A percentile compares a stretch with the other conserved stretches of the same genome.
Evolutionary conservation across 306 rosid genomes (phyloP).

Genomic region (Gastrolobium villosum): DNA sequence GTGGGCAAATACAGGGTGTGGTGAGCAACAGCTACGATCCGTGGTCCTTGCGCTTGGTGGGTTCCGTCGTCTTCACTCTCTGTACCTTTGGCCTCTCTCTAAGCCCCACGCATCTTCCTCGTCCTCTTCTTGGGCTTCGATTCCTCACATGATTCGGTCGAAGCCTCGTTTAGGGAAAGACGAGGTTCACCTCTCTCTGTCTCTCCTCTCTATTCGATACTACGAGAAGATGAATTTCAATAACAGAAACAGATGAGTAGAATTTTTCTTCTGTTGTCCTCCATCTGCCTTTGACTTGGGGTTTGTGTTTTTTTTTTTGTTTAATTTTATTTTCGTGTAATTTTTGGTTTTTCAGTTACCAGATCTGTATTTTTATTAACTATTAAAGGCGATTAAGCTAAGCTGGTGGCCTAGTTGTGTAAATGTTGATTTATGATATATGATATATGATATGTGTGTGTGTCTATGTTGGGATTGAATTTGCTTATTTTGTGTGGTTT

Average conservation of each 20-base stretch:
- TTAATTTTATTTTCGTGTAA: background rate
- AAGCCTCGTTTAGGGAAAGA: conserved; percentile 76
- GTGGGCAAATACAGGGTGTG: conserved; percentile 74
- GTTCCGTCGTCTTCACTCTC: conserved; percentile 76
- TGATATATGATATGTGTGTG: background rate
- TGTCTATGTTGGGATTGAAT: background rate
- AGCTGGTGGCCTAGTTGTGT: conserved; percentile 24
- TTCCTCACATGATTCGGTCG: conserved; percentile 52
- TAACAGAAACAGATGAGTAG: conserved; percentile 60
- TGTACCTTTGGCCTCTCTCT: conserved; percentile 64
- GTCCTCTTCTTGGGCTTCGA: conserved; percentile 43
- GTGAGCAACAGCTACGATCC: conserved; percentile 70
- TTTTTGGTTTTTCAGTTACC: conserved; percentile 7
- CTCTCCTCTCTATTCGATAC: conserved; percentile 74
- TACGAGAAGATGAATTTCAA: conserved; percentile 78
- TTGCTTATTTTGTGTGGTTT: background rate
- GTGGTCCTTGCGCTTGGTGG: conserved; percentile 85
- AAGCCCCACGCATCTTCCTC: conserved; percentile 51
- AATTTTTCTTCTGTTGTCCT: background rate
- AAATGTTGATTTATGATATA: background rate
- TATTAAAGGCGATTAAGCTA: background rate
- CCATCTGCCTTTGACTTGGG: background rate
- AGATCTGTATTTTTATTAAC: conserved; percentile 46
- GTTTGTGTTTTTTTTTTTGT: background rate
- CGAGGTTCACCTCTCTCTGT: conserved; percentile 76